Conservation (phyloP, 225 moss, liverwort and hornwort species). For the Marchantia polymorpha region DNA sequence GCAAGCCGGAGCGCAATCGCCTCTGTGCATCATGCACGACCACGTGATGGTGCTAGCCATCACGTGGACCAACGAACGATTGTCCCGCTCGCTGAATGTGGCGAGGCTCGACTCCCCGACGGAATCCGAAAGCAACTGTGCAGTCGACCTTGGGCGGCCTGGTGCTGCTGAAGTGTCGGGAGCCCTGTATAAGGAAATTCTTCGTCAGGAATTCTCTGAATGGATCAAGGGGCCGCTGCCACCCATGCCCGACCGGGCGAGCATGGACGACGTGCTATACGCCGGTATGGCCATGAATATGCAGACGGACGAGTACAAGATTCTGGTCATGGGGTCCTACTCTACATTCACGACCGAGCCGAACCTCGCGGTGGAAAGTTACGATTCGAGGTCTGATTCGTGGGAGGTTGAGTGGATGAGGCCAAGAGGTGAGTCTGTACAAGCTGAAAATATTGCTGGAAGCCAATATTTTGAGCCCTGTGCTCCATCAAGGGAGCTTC, state of each 20-base stretch:
- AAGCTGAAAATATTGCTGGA: background rate
- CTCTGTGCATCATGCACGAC: slow-evolving; percentile 10
- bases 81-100: too few species aligned
- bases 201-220: slow-evolving; percentile 5
- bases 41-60: background rate
- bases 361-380: background rate
- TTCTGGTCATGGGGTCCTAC: background rate
- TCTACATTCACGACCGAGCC: background rate
- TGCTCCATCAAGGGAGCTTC: slow-evolving; percentile 1
- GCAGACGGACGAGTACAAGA: slow-evolving; percentile 7
- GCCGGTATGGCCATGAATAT: slow-evolving; percentile 4
- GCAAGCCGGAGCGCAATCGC: background rate
- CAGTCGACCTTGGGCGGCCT: slow-evolving; percentile 3
- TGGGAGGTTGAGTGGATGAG: slow-evolving; percentile 10
- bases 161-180: background rate
- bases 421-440: background rate
- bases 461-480: slow-evolving; percentile 6
- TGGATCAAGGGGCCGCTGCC: background rate
- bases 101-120: too few species aligned
- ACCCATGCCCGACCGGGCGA: background rate
- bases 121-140: too few species aligned
- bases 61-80: too few species aligned
- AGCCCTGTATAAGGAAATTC: background rate
- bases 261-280: background rate
- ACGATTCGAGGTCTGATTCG: background rate